Percentiles rank a stretch among this genome's conserved stretches.
Conservation (phyloP, 768 basidiomycete species). For the Mycena maculata region DNA sequence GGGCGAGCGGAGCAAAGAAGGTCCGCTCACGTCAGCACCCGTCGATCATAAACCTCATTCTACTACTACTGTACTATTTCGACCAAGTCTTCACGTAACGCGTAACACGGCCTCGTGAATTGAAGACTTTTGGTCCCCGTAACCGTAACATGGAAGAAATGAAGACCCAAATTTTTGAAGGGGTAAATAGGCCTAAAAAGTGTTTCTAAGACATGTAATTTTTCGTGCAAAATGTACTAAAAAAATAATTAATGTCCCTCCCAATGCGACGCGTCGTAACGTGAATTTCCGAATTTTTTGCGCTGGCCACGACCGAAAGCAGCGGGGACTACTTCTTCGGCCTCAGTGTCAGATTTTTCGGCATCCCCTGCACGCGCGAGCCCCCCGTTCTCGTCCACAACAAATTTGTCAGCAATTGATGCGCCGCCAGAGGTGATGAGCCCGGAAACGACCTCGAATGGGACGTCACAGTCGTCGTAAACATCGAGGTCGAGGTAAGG, state of each 20-base stretch:
- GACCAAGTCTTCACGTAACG: too few species aligned
- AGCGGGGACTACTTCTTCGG: not conserved
- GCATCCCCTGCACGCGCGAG: not conserved
- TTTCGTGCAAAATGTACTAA: not conserved
- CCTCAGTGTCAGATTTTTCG: not conserved
- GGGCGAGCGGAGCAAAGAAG: too few species aligned
- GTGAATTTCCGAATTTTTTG: not conserved
- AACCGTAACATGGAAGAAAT: not conserved
- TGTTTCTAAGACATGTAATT: not conserved
- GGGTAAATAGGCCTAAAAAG: not conserved
- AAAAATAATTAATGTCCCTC: conserved; percentile 5
- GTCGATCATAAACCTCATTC: too few species aligned
- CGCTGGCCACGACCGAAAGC: not conserved
- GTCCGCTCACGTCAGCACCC: too few species aligned
- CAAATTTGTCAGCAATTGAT: not conserved
- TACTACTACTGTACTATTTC: too few species aligned
- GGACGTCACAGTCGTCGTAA: too few species aligned
- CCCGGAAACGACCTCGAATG: not conserved
- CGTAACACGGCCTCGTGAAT: not conserved
- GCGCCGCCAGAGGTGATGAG: not conserved
- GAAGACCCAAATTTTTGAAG: conserved; percentile 1
- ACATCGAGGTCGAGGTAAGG: not conserved
- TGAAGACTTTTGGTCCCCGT: not conserved
- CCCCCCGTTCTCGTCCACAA: too few species aligned
- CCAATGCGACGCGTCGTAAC: not conserved